Base-by-base conservation (phyloP, 106 monocot genomes). In the Dendrobium nobile region DNA sequence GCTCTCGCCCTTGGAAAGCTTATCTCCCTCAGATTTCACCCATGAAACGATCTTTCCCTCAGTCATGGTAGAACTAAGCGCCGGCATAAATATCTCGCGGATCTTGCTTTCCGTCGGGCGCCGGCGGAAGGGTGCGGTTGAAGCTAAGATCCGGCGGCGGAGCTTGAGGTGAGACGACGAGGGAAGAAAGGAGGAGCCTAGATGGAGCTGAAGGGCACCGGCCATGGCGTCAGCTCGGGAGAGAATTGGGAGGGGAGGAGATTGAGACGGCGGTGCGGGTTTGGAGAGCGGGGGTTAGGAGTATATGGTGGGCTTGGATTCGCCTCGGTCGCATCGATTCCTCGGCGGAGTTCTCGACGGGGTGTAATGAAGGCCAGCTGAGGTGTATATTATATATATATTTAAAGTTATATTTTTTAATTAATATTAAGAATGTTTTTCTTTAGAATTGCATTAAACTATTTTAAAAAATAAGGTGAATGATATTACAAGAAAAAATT, bases 21-120 rank as follows among this genome's bases (percentile, higher is more conserved):
- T 80, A 68, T 91, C 93, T 1, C 93, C 93, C 85, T 93, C 93
- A 5, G 93, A 77, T 43, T 83, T 87, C 40, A 84, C 65, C 90
- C 93, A 93, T 0, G 93, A 93, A 4, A 93, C 89, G 76, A 91
- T 87, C 83, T 91, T 93, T 0, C 89, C 88, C 77, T 93, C 91
- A 3, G 88, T 93, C 90, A 93, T 90, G 19, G 90, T 93, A 24
- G 90, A 93, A 68, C 88, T 88, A 27, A 93, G 88, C 42, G 90
- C 88, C 68, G 92, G 92, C 92, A 93, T 93, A 82, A 93, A 93
- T 76, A 90, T 93, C 85, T 93, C 93, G 42, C 90, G 90, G 85
- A 93, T 88, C 88, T 91, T 93, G n/a, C 88, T 85, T 19, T 83
- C 47, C 54, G 72, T 37, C 45, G 26, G 76, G 7, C 48, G 26